Evolutionary conservation across 2,329 filamentous ascomycete species (phyloP), one percentile per base, ranked within the genome.

Genomic region (Sporothrix dimorphospora): DNA sequence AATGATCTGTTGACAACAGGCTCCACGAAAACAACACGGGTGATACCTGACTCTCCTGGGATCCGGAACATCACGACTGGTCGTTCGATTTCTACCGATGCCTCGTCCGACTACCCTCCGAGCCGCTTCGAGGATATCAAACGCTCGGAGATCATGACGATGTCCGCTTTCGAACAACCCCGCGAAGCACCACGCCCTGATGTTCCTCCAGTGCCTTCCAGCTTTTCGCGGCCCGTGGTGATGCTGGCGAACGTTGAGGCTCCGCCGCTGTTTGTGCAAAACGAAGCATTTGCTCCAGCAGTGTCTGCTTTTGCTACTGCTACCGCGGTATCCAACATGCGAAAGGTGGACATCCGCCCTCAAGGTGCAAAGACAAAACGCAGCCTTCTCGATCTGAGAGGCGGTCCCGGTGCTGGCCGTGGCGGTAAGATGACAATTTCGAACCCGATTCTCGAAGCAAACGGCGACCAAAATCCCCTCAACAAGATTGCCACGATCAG

Each of bases 111-210:
- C 16, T 83, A 82, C 38, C 82, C 84, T 0, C 83, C 84, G 2
- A 83, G 79, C 49, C 83, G 82, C 66, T 87, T 84, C 71, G 84
- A 87, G 69, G 85, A 86, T 65, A 72, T 86, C 4, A 87, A 87
- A 76, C 79, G 78, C 8, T 77, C 79, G n/a, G 81, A 81, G 12
- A 77, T 80, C 27, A 79, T 82, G 27, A 79, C 59, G n/a, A 65
- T 27, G 38, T 42, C 80, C 0, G 80, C 81, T 1, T 83, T 83
- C 66, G 72, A 78, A 51, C 80, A 79, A 71, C 79, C 78, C 5
- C 77, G 79, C 24, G 76, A 80, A 57, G 78, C 76, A 0, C 72
- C 74, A 1, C 65, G 34, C 6, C 74, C 74, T 1, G 68, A 66
- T 24, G 24, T 69, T 71, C 74, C 69, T 76, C 75, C 66, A 42